Conservation (phyloP, 345 rosid genomes). For the Syzygium grande region DNA sequence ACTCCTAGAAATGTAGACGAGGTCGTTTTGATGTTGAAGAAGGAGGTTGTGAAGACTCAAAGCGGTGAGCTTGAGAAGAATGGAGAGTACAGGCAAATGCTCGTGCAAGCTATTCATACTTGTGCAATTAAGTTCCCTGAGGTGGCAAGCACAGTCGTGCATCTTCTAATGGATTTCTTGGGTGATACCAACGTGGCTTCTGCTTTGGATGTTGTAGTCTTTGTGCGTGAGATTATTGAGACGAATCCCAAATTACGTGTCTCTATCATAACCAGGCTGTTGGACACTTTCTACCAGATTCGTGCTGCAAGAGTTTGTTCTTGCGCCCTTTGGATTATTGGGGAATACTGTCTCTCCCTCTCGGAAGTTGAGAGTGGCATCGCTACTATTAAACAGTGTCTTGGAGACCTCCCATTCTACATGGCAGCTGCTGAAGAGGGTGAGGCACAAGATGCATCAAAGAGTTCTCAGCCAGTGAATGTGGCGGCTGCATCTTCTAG, state of each 20-base stretch:
- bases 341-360: constrained; percentile 81
- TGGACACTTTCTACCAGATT: constrained; percentile 87
- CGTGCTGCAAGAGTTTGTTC: constrained; percentile 84
- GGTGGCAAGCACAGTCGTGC: constrained; percentile 92
- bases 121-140: constrained; percentile 90
- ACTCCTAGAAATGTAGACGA: constrained; percentile 72
- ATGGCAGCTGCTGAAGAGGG: constrained; percentile 55
- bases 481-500: constrained; percentile 61
- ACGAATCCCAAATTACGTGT: constrained; percentile 79
- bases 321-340: constrained; percentile 90
- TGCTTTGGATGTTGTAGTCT: constrained; percentile 67
- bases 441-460: constrained; percentile 53
- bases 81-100: constrained; percentile 90
- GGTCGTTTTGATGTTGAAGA: constrained; percentile 72
- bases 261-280: constrained; percentile 75
- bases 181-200: constrained; percentile 89
- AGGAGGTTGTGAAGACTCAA: constrained; percentile 91
- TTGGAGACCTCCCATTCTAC: constrained; percentile 81
- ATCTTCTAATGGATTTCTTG: constrained; percentile 85
- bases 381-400: constrained; percentile 73
- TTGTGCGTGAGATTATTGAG: constrained; percentile 83
- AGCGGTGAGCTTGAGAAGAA: constrained; percentile 84
- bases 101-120: constrained; percentile 85
- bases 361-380: constrained; percentile 85
- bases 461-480: constrained; percentile 44